A percentile compares a stretch with the other conserved stretches of the same genome.
These are phyloP conservation scores for Boletus rufocinnamomeus DNA, from an alignment of 768 basidiomycete genomes.

Conservation along the genomic window DNA sequence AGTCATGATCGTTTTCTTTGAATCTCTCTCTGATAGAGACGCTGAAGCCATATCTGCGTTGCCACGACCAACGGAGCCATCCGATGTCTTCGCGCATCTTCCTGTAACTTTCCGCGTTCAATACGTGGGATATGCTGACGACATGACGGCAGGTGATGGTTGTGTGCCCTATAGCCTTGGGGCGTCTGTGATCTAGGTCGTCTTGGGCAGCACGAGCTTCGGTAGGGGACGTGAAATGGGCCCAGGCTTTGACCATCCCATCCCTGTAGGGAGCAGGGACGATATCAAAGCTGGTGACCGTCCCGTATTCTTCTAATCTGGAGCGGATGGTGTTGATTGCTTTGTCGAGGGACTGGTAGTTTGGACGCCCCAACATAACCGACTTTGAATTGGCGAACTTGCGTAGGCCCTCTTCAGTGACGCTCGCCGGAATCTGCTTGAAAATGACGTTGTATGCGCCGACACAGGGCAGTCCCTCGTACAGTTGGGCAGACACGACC, in stretches of 20 bases:
- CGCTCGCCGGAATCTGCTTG: slow-evolving; percentile 49
- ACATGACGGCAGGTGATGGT: slow-evolving; percentile 54
- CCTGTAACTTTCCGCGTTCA: slow-evolving; percentile 42
- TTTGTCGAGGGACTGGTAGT: slow-evolving; percentile 39
- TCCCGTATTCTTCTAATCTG: slow-evolving; percentile 41
- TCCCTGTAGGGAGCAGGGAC: slow-evolving; percentile 52
- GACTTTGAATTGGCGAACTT: slow-evolving; percentile 50
- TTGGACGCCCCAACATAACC: slow-evolving; percentile 53
- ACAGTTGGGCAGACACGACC: slow-evolving; percentile 48
- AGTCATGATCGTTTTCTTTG: slow-evolving; percentile 13
- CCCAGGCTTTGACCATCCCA: slow-evolving; percentile 55
- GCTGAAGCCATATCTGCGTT: slow-evolving; percentile 30
- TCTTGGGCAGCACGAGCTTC: slow-evolving; percentile 55
- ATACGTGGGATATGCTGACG: slow-evolving; percentile 48
- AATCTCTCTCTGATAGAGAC: slow-evolving; percentile 33
- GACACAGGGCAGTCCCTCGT: slow-evolving; percentile 60
- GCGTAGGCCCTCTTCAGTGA: slow-evolving; percentile 43
- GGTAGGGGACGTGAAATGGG: slow-evolving; percentile 49
- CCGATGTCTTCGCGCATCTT: slow-evolving; percentile 48
- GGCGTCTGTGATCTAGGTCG: slow-evolving; percentile 48
- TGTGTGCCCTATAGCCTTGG: slow-evolving; percentile 47
- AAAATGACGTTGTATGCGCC: slow-evolving; percentile 64
- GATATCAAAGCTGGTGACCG: slow-evolving; percentile 45
- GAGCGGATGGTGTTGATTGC: slow-evolving; percentile 41
- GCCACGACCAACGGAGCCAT: slow-evolving; percentile 42